Evolutionary conservation across 768 basidiomycete species (phyloP).

Genomic region (Coprinopsis cinerea): DNA sequence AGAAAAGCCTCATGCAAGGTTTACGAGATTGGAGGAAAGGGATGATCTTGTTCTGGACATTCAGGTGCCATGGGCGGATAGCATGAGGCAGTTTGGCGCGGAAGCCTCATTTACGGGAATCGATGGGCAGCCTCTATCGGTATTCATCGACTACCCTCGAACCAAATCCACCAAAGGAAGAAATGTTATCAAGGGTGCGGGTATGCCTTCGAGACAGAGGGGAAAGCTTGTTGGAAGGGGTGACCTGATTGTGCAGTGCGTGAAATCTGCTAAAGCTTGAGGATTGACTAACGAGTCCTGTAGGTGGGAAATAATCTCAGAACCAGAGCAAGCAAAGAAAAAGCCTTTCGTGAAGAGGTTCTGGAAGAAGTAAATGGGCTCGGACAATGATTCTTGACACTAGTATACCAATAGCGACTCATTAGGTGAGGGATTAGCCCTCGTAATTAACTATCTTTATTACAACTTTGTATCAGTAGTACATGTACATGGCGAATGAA

Average conservation of each 20-base stretch:
- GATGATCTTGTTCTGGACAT: constrained; percentile 54
- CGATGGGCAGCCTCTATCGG: constrained; percentile 46
- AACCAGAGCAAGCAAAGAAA: constrained; percentile 22
- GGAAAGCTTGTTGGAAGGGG: constrained; percentile 51
- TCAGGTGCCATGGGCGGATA: constrained; percentile 51
- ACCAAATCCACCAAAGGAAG: constrained; percentile 46
- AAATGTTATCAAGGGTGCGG: constrained; percentile 48
- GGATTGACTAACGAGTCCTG: background rate
- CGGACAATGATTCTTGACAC: background rate
- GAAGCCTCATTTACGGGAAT: constrained; percentile 49
- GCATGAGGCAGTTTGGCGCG: constrained; percentile 40
- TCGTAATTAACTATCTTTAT: background rate
- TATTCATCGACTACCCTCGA: constrained; percentile 49
- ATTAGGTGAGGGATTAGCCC: no score
- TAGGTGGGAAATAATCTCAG: constrained; percentile 35
- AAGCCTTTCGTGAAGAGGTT: constrained; percentile 26
- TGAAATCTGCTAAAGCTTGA: constrained; percentile 9
- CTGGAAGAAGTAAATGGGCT: constrained; percentile 5
- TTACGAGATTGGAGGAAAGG: constrained; percentile 34
- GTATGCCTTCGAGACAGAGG: constrained; percentile 62
- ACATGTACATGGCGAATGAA: no score
- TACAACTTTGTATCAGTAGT: background rate
- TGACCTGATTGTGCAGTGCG: constrained; percentile 59
- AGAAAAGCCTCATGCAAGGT: constrained; percentile 51
- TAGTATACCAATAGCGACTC: background rate